Evolutionary conservation across 306 rosid genomes (phyloP).

Genomic region (Vigna radiata): DNA sequence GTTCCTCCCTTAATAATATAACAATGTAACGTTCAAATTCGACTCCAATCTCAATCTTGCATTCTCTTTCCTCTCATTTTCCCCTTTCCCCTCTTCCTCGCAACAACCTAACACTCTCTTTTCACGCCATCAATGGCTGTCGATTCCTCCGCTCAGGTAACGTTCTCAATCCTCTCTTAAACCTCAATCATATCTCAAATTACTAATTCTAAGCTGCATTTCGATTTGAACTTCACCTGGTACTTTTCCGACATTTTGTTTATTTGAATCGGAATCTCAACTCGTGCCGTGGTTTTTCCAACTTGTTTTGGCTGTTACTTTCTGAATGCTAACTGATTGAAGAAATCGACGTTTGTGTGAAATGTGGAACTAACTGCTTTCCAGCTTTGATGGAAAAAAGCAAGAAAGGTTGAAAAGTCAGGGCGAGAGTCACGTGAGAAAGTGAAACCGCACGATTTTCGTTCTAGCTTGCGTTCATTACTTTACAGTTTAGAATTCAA

Average conservation of each 20-base stretch:
- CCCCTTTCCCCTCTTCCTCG: not conserved
- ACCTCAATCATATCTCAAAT: not conserved
- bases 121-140: constrained; percentile 51
- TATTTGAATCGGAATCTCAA: constrained; percentile 44
- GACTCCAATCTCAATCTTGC: constrained; percentile 18
- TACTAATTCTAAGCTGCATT: constrained; percentile 36
- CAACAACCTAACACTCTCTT: constrained; percentile 14
- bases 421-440: constrained; percentile 29
- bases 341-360: not conserved
- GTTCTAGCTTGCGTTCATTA: constrained; percentile 15
- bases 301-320: constrained; percentile 11
- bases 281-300: not conserved
- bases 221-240: constrained; percentile 30
- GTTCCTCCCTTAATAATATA: constrained; percentile 31
- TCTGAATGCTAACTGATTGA: constrained; percentile 3
- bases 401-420: constrained; percentile 11
- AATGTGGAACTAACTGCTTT: constrained; percentile 17
- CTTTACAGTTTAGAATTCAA: constrained; percentile 38
- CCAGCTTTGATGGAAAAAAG: constrained; percentile 31
- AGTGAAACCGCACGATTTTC: constrained; percentile 31
- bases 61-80: constrained; percentile 22
- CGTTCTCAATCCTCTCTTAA: constrained; percentile 22
- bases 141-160: constrained; percentile 57
- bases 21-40: constrained; percentile 57
- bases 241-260: not conserved